A percentile compares a stretch with the other conserved stretches of the same genome.
Evolutionary conservation across 2,329 filamentous ascomycete genomes (phyloP).

Genomic region (Rutstroemia sp.): DNA sequence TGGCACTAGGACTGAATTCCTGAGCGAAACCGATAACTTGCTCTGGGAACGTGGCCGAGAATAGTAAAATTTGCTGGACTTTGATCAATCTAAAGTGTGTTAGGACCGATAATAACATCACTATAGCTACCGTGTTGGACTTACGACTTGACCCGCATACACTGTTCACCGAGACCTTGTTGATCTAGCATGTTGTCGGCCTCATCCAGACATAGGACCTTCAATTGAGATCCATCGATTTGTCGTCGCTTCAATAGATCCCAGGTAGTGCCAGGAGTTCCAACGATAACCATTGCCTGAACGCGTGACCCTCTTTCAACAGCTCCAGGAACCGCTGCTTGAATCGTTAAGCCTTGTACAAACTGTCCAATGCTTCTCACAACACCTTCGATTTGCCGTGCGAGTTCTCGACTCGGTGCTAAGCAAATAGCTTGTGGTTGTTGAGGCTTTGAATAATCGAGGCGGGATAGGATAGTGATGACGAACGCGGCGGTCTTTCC

Average conservation of each 20-base stretch:
- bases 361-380: slow-evolving; percentile 79
- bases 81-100: slow-evolving; percentile 52
- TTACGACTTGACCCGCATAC: slow-evolving; percentile 78
- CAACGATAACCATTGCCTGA: slow-evolving; percentile 74
- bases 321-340: slow-evolving; percentile 75
- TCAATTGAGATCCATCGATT: slow-evolving; percentile 65
- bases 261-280: slow-evolving; percentile 88
- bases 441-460: slow-evolving; percentile 63
- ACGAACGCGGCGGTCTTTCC: slow-evolving; percentile 97
- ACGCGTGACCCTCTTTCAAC: slow-evolving; percentile 62
- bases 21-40: slow-evolving; percentile 78
- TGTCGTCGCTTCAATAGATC: slow-evolving; percentile 74
- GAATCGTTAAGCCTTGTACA: slow-evolving; percentile 65
- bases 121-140: slow-evolving; percentile 27
- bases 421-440: slow-evolving; percentile 82
- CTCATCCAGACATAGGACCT: slow-evolving; percentile 86
- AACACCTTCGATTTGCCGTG: slow-evolving; percentile 86
- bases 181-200: slow-evolving; percentile 98
- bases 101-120: slow-evolving; percentile 9
- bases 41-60: slow-evolving; percentile 93
- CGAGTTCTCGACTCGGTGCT: slow-evolving; percentile 88
- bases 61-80: slow-evolving; percentile 79
- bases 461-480: slow-evolving; percentile 79
- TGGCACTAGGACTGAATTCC: slow-evolving; percentile 77
- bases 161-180: slow-evolving; percentile 92